Evolutionary conservation across 1,284 basidiomycete genomes (phyloP).

Genomic region (Meripilus lineatus): DNA sequence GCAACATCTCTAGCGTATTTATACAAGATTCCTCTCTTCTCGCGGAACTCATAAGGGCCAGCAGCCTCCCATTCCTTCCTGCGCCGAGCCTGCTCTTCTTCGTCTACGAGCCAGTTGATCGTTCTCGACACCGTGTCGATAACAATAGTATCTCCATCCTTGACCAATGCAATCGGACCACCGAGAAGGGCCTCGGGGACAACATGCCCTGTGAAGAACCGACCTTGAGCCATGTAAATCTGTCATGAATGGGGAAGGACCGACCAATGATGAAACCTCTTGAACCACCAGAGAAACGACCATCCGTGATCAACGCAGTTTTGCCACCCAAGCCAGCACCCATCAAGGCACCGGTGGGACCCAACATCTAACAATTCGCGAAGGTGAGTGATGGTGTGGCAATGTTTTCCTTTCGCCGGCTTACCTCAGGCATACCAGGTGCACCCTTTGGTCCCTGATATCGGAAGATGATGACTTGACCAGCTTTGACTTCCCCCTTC

Average conservation of each 20-base stretch:
- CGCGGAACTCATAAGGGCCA: conserved; percentile 62
- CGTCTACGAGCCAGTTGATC: conserved; percentile 79
- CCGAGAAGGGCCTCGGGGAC: conserved; percentile 91
- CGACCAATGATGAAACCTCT: conserved; percentile 61
- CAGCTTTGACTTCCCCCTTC: conserved; percentile 79
- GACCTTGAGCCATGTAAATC: neutral
- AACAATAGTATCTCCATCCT: conserved; percentile 85
- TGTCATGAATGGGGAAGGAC: neutral
- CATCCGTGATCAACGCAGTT: conserved; percentile 94
- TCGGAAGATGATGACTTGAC: conserved; percentile 85
- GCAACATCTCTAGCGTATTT: conserved; percentile 79
- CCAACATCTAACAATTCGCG: conserved; percentile 31
- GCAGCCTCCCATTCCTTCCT: conserved; percentile 69
- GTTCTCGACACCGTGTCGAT: conserved; percentile 79
- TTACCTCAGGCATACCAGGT: conserved; percentile 93
- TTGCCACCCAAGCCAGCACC: conserved; percentile 90
- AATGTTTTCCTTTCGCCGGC: too few species aligned
- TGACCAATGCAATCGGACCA: conserved; percentile 91
- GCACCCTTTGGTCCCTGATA: conserved; percentile 97
- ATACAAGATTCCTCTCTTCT: conserved; percentile 65
- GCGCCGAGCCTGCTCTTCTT: conserved; percentile 73
- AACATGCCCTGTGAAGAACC: conserved; percentile 63
- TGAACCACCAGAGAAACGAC: conserved; percentile 87
- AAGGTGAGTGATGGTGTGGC: too few species aligned
- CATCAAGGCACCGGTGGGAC: conserved; percentile 87